Conservation (phyloP, 345 rosid genomes). For the Bruguiera gymnorhiza region DNA sequence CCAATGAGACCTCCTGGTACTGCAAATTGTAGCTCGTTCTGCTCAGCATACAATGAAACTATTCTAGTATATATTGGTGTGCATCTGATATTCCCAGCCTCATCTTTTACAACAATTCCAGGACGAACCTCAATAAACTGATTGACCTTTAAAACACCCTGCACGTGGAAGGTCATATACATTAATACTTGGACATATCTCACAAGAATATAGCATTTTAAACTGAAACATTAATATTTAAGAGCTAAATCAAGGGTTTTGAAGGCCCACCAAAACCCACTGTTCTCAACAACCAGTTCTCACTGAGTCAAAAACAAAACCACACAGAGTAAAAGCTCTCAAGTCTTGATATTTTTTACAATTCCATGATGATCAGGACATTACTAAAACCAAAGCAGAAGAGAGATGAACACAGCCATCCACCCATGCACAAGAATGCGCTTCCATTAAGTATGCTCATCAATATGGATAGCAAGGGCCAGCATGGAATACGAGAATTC, state of each 20-base stretch:
- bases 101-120: constrained; percentile 82
- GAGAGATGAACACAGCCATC: too few relatives aligned
- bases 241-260: not conserved
- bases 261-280: not conserved
- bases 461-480: too few relatives aligned
- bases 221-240: not conserved
- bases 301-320: not conserved
- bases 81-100: constrained; percentile 72
- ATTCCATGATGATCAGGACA: too few relatives aligned
- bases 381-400: too few relatives aligned
- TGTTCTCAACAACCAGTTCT: not conserved
- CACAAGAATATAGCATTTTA: not conserved
- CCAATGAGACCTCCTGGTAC: constrained; percentile 98
- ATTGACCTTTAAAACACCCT: constrained; percentile 95
- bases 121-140: constrained; percentile 89
- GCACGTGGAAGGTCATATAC: constrained; percentile 5
- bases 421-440: too few relatives aligned
- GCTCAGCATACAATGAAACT: constrained; percentile 79
- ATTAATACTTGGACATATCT: not conserved
- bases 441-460: too few relatives aligned
- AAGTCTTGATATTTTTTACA: too few relatives aligned
- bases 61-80: constrained; percentile 94
- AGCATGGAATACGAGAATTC: too few relatives aligned
- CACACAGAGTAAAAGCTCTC: too few relatives aligned
- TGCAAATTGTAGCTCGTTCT: constrained; percentile 93